Percentiles rank a stretch among this genome's conserved stretches.
Conservation (phyloP, 2,329 filamentous ascomycete species). For the Diaporthe amygdali region DNA sequence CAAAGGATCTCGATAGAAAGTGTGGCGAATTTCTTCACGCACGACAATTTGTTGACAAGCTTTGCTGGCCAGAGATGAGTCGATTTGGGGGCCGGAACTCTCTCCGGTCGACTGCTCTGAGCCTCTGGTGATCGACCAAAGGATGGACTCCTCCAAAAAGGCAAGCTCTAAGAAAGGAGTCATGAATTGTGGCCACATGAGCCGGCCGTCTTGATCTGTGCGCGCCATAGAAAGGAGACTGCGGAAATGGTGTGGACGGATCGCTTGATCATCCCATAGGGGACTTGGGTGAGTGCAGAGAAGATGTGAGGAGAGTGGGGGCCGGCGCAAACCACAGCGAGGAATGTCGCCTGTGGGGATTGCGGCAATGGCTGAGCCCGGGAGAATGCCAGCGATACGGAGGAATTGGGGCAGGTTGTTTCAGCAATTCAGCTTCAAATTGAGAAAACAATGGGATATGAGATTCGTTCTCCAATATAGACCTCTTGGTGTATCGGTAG, state of each 20-base stretch:
- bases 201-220: neutral
- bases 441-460: neutral
- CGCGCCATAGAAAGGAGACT: neutral
- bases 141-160: neutral
- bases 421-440: conserved; percentile 20
- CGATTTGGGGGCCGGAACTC: conserved; percentile 10
- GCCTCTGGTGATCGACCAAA: neutral
- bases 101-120: neutral
- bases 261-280: neutral
- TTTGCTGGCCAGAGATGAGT: conserved; percentile 4
- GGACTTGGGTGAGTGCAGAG: neutral
- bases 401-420: conserved; percentile 14
- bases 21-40: conserved; percentile 13
- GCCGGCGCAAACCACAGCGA: conserved; percentile 19
- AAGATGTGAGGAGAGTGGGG: conserved; percentile 7
- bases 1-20: neutral
- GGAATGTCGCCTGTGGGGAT: conserved; percentile 19
- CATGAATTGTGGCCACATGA: neutral
- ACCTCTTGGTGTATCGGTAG: neutral
- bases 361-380: conserved; percentile 14
- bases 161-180: neutral
- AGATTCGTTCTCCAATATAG: neutral
- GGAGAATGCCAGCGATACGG: neutral
- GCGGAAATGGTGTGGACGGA: neutral
- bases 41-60: neutral